phyloP scores from a whole-genome alignment of 129 eudicot species.

The Flaveria bidentis region DNA sequence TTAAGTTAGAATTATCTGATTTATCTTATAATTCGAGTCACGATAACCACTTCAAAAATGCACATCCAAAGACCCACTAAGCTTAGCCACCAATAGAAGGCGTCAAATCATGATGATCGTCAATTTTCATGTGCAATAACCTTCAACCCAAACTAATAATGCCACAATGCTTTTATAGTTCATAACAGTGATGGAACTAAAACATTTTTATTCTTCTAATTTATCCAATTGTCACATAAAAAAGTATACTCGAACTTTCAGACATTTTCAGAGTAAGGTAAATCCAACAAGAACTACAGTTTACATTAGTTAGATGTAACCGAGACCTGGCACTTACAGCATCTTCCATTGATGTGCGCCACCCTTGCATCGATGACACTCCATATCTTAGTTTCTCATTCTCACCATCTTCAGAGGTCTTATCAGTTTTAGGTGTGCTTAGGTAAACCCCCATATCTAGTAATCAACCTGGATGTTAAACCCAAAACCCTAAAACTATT shows the following conservation, averaged over 20 bases:
- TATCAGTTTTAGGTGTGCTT: conserved; percentile 76
- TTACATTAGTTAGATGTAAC: not conserved
- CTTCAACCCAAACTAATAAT: not conserved
- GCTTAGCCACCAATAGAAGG: conserved; percentile 1
- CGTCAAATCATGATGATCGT: not conserved
- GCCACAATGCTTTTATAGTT: not conserved
- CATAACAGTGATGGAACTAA: not conserved
- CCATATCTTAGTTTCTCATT: conserved; percentile 72
- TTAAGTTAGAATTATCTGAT: not conserved
- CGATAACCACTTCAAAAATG: not conserved
- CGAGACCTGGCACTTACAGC: conserved; percentile 54
- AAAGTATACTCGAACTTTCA: not conserved
- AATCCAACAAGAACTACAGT: conserved; percentile 15
- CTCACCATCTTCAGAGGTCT: conserved; percentile 80
- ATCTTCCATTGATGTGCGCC: conserved; percentile 96
- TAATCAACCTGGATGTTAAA: conserved; percentile 30
- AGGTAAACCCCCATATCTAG: conserved; percentile 71
- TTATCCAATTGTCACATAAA: not conserved
- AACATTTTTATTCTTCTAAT: not conserved
- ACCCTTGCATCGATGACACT: conserved; percentile 88
- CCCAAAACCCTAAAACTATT: conserved; percentile 15
- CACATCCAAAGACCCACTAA: not conserved
- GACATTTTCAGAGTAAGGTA: conserved; percentile 4
- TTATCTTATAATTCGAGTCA: not conserved
- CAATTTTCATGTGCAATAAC: conserved; percentile 2